Evolutionary conservation across 352 stramenopile species (phyloP), one percentile per base, ranked within the genome.

Genomic region (Thalassiosira delicatula): DNA sequence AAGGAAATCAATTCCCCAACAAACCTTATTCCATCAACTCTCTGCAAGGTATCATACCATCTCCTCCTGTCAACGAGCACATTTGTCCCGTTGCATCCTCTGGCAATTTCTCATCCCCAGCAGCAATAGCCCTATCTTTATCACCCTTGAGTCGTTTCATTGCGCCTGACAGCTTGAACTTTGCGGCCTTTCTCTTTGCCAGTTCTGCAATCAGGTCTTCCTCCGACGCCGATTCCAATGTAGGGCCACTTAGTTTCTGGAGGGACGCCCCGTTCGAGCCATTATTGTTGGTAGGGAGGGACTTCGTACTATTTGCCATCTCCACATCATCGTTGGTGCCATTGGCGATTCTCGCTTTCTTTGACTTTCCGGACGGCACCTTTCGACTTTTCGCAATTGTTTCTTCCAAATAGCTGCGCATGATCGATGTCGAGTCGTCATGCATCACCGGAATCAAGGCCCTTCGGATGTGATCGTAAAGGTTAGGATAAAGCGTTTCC

Each of bases 401-500:
- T 83, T 93, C 88, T 82, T 94, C 89, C 12, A 88, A 86, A 54
- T 93, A 94, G 7, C 68, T 88, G 57, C 87, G 82, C 70, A 94
- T 77, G 30, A 94, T 92, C 46, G 88, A 37, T 29, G 87, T 92
- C 3, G 83, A 75, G 66, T 93, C 88, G 73, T 93, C 88, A 70
- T 94, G 90, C 89, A 94, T 93, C 3, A 94, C 69, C 57, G 87
- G 87, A 54, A 91, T 88, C 44, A 92, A 61, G 3, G 88, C 88
- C 61, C 85, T 57, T 19, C 88, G 84, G 56, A 94, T 92, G 21
- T 94, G 90, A 82, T 94, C 87, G 70, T 93, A 93, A 61, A 94
- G 85, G 70, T 92, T 92, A 61, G 96, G 95, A 73, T 96, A 97
- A 2, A 98, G 81, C 70, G 91, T 96, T 79, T 99, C 96, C 88